Conservation (phyloP, 2,329 filamentous ascomycete genomes). For the Paecilomyces formosus region DNA sequence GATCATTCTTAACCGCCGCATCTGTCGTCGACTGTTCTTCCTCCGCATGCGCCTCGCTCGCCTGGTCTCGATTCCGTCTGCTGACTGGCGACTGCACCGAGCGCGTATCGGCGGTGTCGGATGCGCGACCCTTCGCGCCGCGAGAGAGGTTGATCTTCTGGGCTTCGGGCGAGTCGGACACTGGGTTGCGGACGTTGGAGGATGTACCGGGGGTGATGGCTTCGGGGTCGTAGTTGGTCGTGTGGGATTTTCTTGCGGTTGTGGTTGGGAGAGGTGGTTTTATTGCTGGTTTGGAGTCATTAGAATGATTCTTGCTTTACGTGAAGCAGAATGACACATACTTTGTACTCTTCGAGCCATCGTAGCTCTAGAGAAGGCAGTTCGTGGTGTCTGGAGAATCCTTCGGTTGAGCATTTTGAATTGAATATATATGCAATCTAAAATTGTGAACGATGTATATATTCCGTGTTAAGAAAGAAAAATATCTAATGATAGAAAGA, state of each 20-base stretch:
- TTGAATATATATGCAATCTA: neutral
- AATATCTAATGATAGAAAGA: neutral
- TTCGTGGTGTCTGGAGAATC: neutral
- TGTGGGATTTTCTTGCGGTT: neutral
- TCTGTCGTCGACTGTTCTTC: neutral
- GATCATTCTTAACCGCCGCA: neutral
- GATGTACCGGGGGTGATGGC: neutral
- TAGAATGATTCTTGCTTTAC: neutral
- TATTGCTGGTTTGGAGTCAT: neutral
- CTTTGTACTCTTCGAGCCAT: neutral
- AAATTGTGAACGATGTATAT: too few species aligned
- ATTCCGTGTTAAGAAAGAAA: too few species aligned
- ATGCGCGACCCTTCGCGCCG: neutral
- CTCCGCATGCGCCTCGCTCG: neutral
- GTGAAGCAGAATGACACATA: neutral
- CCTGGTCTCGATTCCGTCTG: neutral
- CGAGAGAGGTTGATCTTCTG: neutral
- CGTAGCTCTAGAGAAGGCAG: neutral
- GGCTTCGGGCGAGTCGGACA: neutral
- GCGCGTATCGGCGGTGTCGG: neutral
- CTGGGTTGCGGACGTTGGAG: neutral
- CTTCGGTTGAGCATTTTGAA: neutral
- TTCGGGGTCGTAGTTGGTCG: neutral
- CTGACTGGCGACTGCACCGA: neutral
- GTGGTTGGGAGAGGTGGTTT: neutral